Conservation (phyloP, 2,329 filamentous ascomycete genomes). For the Diaporthe batatas region DNA sequence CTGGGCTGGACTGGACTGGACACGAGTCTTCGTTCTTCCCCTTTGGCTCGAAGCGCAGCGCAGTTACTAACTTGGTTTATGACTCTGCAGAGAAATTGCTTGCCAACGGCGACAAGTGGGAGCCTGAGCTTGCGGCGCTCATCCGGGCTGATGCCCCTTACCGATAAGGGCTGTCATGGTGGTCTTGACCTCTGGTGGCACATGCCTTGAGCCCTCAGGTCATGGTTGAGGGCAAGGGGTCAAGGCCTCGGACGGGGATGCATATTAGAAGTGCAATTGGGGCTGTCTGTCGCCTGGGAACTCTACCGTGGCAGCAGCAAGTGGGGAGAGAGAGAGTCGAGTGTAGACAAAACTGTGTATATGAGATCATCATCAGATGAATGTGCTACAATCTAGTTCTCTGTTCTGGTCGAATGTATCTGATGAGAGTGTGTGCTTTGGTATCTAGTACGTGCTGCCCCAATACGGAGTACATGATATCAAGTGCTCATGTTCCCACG, state of each 20-base stretch:
- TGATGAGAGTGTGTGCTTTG: neutral
- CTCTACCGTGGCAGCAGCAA: neutral
- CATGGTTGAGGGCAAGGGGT: neutral
- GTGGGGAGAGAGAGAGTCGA: neutral
- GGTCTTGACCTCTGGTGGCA: neutral
- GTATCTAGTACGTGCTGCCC: too few relatives aligned
- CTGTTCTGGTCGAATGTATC: too few relatives aligned
- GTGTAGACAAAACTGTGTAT: conserved; percentile 27
- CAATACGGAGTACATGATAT: too few relatives aligned
- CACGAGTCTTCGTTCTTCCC: too few relatives aligned
- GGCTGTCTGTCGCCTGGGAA: neutral
- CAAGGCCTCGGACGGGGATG: neutral
- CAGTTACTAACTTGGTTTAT: too few relatives aligned
- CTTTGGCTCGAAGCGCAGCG: too few relatives aligned
- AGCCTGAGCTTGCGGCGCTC: conserved; percentile 92
- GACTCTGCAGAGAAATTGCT: conserved; percentile 92
- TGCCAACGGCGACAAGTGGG: conserved; percentile 95
- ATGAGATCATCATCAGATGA: conserved; percentile 10
- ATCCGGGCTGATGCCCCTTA: conserved; percentile 95
- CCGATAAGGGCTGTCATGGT: conserved; percentile 66
- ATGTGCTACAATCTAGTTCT: neutral
- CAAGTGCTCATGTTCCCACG: neutral
- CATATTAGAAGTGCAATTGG: neutral
- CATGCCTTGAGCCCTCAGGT: neutral
- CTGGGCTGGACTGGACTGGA: too few relatives aligned